Conservation (phyloP, 495 filamentous ascomycete genomes). For the Hypoxylon fragiforme region DNA sequence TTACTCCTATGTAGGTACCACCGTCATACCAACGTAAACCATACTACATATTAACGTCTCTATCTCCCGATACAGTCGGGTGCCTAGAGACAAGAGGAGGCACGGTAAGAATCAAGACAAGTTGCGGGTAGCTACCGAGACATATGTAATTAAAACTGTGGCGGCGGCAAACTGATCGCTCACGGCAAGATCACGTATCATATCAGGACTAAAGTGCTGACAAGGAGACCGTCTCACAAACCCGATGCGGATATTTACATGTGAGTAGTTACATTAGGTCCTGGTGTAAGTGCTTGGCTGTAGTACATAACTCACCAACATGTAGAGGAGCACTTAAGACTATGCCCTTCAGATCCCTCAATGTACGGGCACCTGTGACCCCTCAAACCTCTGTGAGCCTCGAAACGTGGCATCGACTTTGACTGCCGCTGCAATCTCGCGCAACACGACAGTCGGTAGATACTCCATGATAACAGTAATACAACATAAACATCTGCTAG, state of each 20-base stretch:
- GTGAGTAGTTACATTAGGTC: too few species aligned
- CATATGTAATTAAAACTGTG: conserved; percentile 21
- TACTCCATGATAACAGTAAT: conserved; percentile 8
- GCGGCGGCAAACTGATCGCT: conserved; percentile 17
- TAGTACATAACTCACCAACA: too few species aligned
- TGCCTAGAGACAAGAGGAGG: too few species aligned
- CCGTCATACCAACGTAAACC: background rate
- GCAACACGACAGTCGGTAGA: conserved; percentile 30
- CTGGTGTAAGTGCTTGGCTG: too few species aligned
- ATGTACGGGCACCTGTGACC: conserved; percentile 9
- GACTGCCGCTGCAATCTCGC: conserved; percentile 26
- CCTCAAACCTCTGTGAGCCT: conserved; percentile 2
- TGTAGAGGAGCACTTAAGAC: too few species aligned
- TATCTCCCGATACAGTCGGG: too few species aligned
- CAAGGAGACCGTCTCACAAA: too few species aligned
- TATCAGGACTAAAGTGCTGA: too few species aligned
- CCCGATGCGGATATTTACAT: too few species aligned
- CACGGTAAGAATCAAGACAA: conserved; percentile 6
- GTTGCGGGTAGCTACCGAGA: conserved; percentile 16
- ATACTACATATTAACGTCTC: too few species aligned
- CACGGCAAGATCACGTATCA: conserved; percentile 5
- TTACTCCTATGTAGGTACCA: background rate
- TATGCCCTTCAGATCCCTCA: background rate
- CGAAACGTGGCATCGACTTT: conserved; percentile 17
- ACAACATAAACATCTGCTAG: background rate